Percentiles rank a stretch among this genome's conserved stretches.
Conservation (phyloP, 2,329 filamentous ascomycete genomes). For the Dothideomycetes sp. region DNA sequence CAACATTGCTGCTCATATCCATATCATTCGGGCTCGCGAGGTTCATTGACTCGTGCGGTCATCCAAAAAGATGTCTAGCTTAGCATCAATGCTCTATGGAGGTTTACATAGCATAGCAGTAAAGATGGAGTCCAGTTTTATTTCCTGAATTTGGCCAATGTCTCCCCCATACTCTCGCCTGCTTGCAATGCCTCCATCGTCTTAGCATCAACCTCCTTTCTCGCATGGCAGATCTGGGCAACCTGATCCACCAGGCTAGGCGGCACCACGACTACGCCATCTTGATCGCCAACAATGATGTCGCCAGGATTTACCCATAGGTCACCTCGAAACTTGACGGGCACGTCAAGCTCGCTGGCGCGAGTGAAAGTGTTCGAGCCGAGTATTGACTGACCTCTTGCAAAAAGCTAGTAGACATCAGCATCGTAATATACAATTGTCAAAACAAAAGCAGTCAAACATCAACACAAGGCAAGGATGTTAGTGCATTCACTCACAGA, state of each 20-base stretch:
- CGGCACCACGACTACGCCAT: slow-evolving; percentile 19
- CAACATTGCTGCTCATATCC: too few species aligned
- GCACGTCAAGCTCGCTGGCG: slow-evolving; percentile 23
- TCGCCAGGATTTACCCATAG: slow-evolving; percentile 23
- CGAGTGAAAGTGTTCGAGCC: slow-evolving; percentile 25
- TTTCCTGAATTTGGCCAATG: slow-evolving; percentile 24
- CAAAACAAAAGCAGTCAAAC: too few species aligned
- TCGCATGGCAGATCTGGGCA: slow-evolving; percentile 21
- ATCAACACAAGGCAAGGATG: neutral
- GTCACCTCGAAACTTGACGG: slow-evolving; percentile 19
- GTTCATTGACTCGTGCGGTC: too few species aligned
- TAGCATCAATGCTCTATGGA: too few species aligned
- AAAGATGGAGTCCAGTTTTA: slow-evolving; percentile 9
- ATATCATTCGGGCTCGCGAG: too few species aligned
- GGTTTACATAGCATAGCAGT: neutral
- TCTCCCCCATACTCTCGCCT: slow-evolving; percentile 24
- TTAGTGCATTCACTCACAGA: slow-evolving; percentile 6
- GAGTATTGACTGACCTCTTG: slow-evolving; percentile 20
- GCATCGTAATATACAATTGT: too few species aligned
- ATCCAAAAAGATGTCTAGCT: too few species aligned
- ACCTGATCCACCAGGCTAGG: slow-evolving; percentile 19
- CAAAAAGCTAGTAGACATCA: slow-evolving; percentile 18
- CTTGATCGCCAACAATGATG: slow-evolving; percentile 23
- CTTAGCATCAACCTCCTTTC: slow-evolving; percentile 25
- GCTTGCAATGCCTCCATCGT: slow-evolving; percentile 19